phyloP scores from a whole-genome alignment of 2,329 filamentous ascomycete genomes.

The Tolypocladium sp. region DNA sequence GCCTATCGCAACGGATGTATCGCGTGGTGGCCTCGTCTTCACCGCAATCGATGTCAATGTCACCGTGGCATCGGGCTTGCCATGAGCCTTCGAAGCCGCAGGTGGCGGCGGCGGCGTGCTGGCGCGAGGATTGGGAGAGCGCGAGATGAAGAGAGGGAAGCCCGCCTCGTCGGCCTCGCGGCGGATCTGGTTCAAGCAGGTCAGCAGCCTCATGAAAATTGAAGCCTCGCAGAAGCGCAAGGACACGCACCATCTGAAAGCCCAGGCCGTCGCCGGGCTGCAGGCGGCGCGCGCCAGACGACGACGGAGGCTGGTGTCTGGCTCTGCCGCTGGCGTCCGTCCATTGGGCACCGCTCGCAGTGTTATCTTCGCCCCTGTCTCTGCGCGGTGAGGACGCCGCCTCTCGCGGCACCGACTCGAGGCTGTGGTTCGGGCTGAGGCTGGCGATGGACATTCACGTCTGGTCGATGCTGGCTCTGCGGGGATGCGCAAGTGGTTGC shows the following conservation, averaged over 20 bases:
- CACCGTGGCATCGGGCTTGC: not conserved
- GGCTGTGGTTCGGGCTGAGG: not conserved
- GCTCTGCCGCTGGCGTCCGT: not conserved
- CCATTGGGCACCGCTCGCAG: not conserved
- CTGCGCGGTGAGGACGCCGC: not conserved
- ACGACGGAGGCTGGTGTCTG: not conserved
- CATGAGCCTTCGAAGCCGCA: not conserved
- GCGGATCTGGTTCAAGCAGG: not conserved
- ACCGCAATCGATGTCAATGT: not conserved
- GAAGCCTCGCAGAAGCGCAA: too few relatives aligned
- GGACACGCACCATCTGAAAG: constrained; percentile 2
- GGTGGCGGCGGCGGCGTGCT: not conserved
- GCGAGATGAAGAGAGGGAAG: constrained; percentile 1
- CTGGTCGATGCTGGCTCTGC: not conserved
- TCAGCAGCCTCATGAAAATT: not conserved
- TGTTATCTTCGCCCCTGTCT: not conserved
- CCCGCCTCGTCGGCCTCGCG: not conserved
- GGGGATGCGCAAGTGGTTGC: not conserved
- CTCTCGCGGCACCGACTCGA: not conserved
- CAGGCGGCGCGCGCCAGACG: not conserved
- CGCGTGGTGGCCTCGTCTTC: too few relatives aligned
- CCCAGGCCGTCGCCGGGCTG: constrained; percentile 3
- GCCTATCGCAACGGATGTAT: not conserved
- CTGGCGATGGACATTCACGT: not conserved
- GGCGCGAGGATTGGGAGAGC: not conserved